Evolutionary conservation across 2,329 filamentous ascomycete genomes (phyloP).

Genomic region (Thermothelomyces thermophilus): DNA sequence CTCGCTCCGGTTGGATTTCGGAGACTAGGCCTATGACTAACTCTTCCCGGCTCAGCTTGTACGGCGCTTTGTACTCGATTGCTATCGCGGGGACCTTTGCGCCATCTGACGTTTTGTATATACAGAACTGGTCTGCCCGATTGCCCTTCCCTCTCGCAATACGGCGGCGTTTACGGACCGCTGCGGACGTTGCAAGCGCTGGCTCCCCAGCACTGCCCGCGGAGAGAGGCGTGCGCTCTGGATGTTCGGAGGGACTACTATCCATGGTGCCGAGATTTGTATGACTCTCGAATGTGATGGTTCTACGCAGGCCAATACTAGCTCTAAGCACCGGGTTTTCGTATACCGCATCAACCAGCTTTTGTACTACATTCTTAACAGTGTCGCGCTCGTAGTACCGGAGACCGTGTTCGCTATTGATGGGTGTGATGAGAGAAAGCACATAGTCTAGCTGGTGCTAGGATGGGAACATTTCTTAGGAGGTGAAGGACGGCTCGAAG

Average conservation of each 20-base stretch:
- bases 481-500: constrained; percentile 25
- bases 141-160: constrained; percentile 25
- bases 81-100: constrained; percentile 25
- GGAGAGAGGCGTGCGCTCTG: constrained; percentile 24
- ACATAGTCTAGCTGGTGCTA: constrained; percentile 31
- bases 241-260: constrained; percentile 22
- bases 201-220: constrained; percentile 7
- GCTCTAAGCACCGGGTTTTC: constrained; percentile 26
- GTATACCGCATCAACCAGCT: constrained; percentile 19
- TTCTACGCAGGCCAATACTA: constrained; percentile 29
- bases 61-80: constrained; percentile 35
- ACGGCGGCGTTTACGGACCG: constrained; percentile 8
- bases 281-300: constrained; percentile 34
- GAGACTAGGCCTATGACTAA: constrained; percentile 29
- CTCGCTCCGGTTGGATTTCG: constrained; percentile 30
- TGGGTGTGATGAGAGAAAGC: constrained; percentile 26
- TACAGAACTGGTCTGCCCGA: constrained; percentile 31
- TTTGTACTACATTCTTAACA: constrained; percentile 33
- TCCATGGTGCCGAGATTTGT: constrained; percentile 29
- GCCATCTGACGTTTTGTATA: constrained; percentile 23
- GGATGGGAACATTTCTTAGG: constrained; percentile 28
- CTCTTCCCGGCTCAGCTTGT: constrained; percentile 32
- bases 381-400: constrained; percentile 30
- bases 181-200: constrained; percentile 7
- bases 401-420: constrained; percentile 33